Base-by-base conservation (phyloP, 176 grass and related monocot genomes). In the Dendrocalamus sinicus region DNA sequence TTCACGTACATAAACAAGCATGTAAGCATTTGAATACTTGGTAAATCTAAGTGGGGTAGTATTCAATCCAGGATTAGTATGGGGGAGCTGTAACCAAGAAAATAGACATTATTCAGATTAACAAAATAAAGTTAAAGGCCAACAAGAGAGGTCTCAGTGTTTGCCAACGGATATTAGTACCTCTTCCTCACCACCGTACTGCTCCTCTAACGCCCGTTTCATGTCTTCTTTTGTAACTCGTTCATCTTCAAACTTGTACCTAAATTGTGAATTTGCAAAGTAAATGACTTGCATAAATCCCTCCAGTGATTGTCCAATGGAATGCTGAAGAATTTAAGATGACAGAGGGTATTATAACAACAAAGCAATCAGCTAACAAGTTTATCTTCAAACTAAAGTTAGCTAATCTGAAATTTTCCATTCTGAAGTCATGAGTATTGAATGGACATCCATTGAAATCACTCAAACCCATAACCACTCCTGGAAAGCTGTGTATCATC, bases 131-230 rank as follows among this genome's bases (percentile, higher is more conserved):
- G 70, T 14, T 55, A 48, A 60, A 76, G 76, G 54, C 22, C 44
- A 57, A 61, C 3, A 22, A 14, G 59, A 71, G 4, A 71, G 12
- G 17, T 75, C 26, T 22, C n/a, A 53, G 19, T 62, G 44, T 85
- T 59, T 58, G 51, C 54, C 22, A 23, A 64, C 16, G 22, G n/a
- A 54, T 65, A 75, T 71, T 75, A 90, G 28, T 66, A 66, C 93
- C 90, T 95, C 90, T 81, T 95, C 93, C 79, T 92, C 93, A 58
- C 93, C 93, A 81, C 93, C 93, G 51, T 95, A 95, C 72, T 95
- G 93, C 26, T 95, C 93, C 50, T 92, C 93, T 57, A 95, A 70
- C 1, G 83, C 93, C 41, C 78, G 89, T 30, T 92, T 88, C 69
- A 47, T 62, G 32, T 87, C 90, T 85, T 92, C 90, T 80, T 95